These are phyloP conservation scores for Maudiozyma turicensis DNA, from an alignment of 805 yeast genomes.

Conservation along the genomic window DNA sequence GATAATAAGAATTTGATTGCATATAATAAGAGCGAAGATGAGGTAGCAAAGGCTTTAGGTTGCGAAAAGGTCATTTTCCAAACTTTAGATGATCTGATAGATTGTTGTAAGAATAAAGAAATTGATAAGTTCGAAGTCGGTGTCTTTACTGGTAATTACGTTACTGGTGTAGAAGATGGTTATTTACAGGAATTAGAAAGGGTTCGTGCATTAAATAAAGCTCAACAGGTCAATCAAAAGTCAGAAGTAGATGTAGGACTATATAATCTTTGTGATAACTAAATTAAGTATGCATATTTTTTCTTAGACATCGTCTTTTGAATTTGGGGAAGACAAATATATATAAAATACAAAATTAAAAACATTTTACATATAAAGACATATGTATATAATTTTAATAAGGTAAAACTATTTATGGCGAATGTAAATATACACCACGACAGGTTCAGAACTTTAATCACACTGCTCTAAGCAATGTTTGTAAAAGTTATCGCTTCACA, in stretches of 20 bases:
- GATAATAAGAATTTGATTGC: constrained; percentile 92
- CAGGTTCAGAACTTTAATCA: too few species aligned
- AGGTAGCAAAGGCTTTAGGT: constrained; percentile 69
- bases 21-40: constrained; percentile 61
- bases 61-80: constrained; percentile 91
- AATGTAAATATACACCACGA: too few species aligned
- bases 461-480: neutral
- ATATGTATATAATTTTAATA: neutral
- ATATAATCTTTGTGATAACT: constrained; percentile 49
- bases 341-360: neutral
- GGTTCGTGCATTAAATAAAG: constrained; percentile 68
- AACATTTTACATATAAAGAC: neutral
- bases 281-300: neutral
- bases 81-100: constrained; percentile 69
- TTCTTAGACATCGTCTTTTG: neutral
- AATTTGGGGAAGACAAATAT: neutral
- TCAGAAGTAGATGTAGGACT: constrained; percentile 67
- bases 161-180: constrained; percentile 85
- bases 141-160: constrained; percentile 88
- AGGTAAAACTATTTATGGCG: neutral
- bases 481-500: neutral
- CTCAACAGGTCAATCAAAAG: constrained; percentile 44
- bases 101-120: constrained; percentile 52
- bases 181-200: constrained; percentile 75
- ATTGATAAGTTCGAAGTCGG: constrained; percentile 76